Conservation (phyloP, 1,139 yeast genomes). For the Pichia sp. region DNA sequence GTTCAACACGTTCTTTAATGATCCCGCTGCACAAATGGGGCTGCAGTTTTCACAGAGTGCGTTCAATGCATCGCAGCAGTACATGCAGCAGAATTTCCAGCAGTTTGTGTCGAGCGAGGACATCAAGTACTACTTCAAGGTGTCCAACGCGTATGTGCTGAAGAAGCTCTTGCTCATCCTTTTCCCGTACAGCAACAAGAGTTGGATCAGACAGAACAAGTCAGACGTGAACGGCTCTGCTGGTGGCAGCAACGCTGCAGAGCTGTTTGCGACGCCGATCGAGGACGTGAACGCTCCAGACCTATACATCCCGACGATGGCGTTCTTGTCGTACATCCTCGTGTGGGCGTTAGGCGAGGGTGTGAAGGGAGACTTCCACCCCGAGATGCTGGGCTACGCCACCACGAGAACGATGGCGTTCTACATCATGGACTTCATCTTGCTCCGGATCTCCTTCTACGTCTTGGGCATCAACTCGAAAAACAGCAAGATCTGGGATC, state of each 20-base stretch:
- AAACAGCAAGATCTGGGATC: slow-evolving; percentile 56
- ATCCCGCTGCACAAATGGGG: slow-evolving; percentile 82
- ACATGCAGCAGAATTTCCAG: slow-evolving; percentile 67
- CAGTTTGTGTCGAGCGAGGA: slow-evolving; percentile 49
- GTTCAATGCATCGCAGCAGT: slow-evolving; percentile 64
- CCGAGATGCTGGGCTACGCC: slow-evolving; percentile 83
- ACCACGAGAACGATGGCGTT: slow-evolving; percentile 90
- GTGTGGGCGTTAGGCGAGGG: slow-evolving; percentile 87
- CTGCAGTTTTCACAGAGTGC: slow-evolving; percentile 87
- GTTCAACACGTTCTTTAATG: slow-evolving; percentile 51
- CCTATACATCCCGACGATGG: slow-evolving; percentile 91
- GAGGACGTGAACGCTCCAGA: slow-evolving; percentile 95
- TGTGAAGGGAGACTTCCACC: slow-evolving; percentile 84
- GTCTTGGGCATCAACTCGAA: slow-evolving; percentile 53
- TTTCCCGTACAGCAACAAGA: slow-evolving; percentile 82
- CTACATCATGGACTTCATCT: slow-evolving; percentile 62
- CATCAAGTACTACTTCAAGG: slow-evolving; percentile 82
- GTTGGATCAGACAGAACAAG: slow-evolving; percentile 60
- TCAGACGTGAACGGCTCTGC: slow-evolving; percentile 16
- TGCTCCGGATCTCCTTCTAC: slow-evolving; percentile 61
- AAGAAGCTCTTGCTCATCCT: slow-evolving; percentile 67
- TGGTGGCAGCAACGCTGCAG: slow-evolving; percentile 26
- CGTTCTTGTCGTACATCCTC: slow-evolving; percentile 81
- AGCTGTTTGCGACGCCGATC: slow-evolving; percentile 64
- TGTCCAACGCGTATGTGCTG: slow-evolving; percentile 81